These are phyloP conservation scores for Debaryomyces psychrophilus DNA, from an alignment of 1,139 yeast species.

Conservation along the genomic window DNA sequence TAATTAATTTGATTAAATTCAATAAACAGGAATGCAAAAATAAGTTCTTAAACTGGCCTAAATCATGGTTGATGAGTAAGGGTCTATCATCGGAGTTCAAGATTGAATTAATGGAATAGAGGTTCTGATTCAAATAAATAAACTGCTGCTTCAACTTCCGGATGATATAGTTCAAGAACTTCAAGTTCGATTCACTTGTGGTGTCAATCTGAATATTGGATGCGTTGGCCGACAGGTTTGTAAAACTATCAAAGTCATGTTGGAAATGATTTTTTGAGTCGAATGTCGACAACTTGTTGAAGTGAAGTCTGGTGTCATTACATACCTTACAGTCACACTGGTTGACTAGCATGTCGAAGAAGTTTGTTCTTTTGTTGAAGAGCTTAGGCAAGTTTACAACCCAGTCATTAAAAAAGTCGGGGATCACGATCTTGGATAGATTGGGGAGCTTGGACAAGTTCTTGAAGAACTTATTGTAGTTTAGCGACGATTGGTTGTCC, in stretches of 20 bases:
- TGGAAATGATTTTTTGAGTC: conserved; percentile 23
- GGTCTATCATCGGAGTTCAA: conserved; percentile 25
- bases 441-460: conserved; percentile 15
- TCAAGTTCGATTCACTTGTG: conserved; percentile 18
- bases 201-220: conserved; percentile 9
- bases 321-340: conserved; percentile 26
- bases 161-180: conserved; percentile 25
- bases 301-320: conserved; percentile 19
- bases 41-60: conserved; percentile 10
- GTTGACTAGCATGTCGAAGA: conserved; percentile 24
- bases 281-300: conserved; percentile 19
- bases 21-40: conserved; percentile 14
- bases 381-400: conserved; percentile 19
- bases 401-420: conserved; percentile 33
- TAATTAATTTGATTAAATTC: conserved; percentile 9
- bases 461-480: conserved; percentile 15
- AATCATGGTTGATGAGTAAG: conserved; percentile 11
- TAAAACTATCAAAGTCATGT: conserved; percentile 20
- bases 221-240: conserved; percentile 6
- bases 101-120: conserved; percentile 26
- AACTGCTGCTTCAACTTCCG: conserved; percentile 26
- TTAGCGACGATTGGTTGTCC: conserved; percentile 11
- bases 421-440: conserved; percentile 22
- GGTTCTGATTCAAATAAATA: conserved; percentile 22
- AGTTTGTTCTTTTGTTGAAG: conserved; percentile 13